Evolutionary conservation across 192 early-diverging fungal species (phyloP).

Genomic region (Umbelopsis isabellina): DNA sequence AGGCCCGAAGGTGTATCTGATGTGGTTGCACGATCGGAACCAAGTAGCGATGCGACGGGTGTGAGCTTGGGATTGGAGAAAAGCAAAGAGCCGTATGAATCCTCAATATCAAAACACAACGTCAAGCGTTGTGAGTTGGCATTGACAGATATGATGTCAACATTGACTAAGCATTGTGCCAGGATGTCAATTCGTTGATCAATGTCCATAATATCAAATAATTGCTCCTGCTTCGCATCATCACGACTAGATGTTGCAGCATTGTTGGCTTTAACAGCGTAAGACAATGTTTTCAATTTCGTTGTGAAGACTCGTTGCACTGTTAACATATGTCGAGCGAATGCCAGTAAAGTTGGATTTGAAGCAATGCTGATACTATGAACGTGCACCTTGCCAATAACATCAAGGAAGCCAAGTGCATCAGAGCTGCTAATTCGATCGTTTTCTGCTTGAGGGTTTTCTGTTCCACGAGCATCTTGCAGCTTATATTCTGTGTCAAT

Average conservation of each 20-base stretch:
- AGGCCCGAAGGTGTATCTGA: constrained; percentile 42
- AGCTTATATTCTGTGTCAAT: constrained; percentile 17
- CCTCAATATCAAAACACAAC: constrained; percentile 42
- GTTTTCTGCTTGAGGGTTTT: not conserved
- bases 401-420: constrained; percentile 47
- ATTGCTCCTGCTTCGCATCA: not conserved
- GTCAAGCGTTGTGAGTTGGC: constrained; percentile 51
- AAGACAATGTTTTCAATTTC: constrained; percentile 37
- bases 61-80: constrained; percentile 44
- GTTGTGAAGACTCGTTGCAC: constrained; percentile 58
- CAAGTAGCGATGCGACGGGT: not conserved
- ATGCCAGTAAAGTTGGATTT: constrained; percentile 58
- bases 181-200: constrained; percentile 49
- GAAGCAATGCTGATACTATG: constrained; percentile 40
- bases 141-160: constrained; percentile 48
- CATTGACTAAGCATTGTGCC: constrained; percentile 44
- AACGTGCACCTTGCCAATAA: constrained; percentile 43
- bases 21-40: constrained; percentile 22
- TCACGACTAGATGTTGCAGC: not conserved
- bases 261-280: constrained; percentile 20
- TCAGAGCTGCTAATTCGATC: not conserved
- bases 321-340: constrained; percentile 56
- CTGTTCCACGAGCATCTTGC: constrained; percentile 2
- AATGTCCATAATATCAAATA: constrained; percentile 27
- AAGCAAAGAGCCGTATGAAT: constrained; percentile 48